A percentile compares a stretch with the other conserved stretches of the same genome.
Evolutionary conservation across 768 basidiomycete species (phyloP).

Genomic region (Cubamyces lactineus): DNA sequence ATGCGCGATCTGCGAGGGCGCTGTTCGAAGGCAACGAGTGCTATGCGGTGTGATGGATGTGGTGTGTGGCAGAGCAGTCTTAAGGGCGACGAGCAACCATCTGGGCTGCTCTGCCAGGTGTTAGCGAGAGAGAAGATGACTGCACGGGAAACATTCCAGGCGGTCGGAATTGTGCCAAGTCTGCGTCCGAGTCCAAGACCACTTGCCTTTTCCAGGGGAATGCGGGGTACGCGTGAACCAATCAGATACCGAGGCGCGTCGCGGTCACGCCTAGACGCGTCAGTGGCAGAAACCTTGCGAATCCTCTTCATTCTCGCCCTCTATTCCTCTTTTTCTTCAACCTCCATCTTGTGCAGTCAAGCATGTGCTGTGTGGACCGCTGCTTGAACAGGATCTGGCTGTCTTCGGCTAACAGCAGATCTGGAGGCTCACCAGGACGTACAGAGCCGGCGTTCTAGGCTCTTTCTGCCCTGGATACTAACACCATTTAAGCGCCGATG

Average conservation of each 20-base stretch:
- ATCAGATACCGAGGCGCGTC: constrained; percentile 12
- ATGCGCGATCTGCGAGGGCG: no score
- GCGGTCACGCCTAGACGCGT: constrained; percentile 21
- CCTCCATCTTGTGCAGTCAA: not conserved
- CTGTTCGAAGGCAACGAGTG: no score
- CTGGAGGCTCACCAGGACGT: not conserved
- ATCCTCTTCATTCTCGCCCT: constrained; percentile 2
- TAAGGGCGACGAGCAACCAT: not conserved
- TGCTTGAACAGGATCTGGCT: not conserved
- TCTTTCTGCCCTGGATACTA: constrained; percentile 17
- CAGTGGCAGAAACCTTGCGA: not conserved
- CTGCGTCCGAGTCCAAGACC: not conserved
- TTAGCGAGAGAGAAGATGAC: not conserved
- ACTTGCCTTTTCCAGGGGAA: not conserved
- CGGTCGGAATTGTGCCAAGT: not conserved
- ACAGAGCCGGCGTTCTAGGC: constrained; percentile 4
- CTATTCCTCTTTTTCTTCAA: not conserved
- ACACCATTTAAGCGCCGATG: constrained; percentile 7
- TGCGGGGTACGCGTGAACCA: constrained; percentile 5
- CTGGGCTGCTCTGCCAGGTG: constrained; percentile 1
- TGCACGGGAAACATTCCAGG: constrained; percentile 2
- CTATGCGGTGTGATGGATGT: no score
- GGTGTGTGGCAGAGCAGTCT: not conserved
- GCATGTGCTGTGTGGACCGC: not conserved
- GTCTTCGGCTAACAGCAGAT: not conserved